A percentile compares a stretch with the other conserved stretches of the same genome.
Conservation (phyloP, 208 protist species). For the Leishmania tarentolae region DNA sequence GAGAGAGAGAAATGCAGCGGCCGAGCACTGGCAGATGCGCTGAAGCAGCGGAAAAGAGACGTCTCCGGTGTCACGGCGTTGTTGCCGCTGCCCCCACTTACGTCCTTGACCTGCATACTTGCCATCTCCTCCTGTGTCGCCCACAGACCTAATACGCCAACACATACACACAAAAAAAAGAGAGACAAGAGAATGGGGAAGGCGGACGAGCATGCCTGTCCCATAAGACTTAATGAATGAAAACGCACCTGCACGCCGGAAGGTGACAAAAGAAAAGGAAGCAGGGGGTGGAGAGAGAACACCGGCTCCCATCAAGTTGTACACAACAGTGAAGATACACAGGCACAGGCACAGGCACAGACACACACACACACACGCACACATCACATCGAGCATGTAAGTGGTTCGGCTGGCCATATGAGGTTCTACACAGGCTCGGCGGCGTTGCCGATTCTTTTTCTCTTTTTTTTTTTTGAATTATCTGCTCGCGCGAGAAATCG, state of each 20-base stretch:
- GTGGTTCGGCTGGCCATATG: neutral
- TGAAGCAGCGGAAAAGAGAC: neutral
- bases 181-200: neutral
- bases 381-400: neutral
- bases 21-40: neutral
- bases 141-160: conserved; percentile 12
- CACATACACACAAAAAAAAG: conserved; percentile 17
- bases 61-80: neutral
- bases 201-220: neutral
- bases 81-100: neutral
- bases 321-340: neutral
- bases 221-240: neutral
- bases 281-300: neutral
- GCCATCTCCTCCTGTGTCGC: neutral
- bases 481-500: neutral
- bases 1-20: neutral
- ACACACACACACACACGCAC: conserved; percentile 1
- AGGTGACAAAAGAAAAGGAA: conserved; percentile 18
- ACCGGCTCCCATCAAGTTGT: neutral
- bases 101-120: neutral
- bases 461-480: neutral
- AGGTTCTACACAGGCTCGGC: neutral
- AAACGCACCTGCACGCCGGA: neutral
- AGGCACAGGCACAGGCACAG: neutral
- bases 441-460: too few species aligned